A percentile compares a stretch with the other conserved stretches of the same genome.
Evolutionary conservation across 2,329 filamentous ascomycete species (phyloP).

Genomic region (Xylaria hypoxylon): DNA sequence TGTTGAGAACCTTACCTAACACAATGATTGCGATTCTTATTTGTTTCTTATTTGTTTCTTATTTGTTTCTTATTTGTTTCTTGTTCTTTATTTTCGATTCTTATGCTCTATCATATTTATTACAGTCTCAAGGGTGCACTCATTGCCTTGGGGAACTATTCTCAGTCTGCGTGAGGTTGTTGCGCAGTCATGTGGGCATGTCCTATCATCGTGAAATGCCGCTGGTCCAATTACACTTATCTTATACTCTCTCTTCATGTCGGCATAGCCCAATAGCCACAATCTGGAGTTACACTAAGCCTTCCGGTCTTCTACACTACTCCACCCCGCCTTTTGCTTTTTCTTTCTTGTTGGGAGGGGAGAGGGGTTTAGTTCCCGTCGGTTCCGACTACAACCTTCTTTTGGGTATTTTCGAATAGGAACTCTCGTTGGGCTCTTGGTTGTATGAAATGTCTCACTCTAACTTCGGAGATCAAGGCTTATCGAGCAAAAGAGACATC

Average conservation of each 20-base stretch:
- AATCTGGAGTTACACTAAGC: background rate
- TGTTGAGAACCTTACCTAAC: no score
- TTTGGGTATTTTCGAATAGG: no score
- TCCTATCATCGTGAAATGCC: background rate
- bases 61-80: no score
- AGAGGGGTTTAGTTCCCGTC: background rate
- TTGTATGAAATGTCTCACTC: no score
- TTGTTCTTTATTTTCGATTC: no score
- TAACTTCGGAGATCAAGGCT: background rate
- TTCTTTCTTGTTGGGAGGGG: background rate
- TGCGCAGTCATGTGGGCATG: background rate
- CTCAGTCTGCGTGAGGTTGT: background rate
- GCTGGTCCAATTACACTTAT: background rate
- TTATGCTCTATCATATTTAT: background rate
- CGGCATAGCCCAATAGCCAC: no score
- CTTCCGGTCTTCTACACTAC: background rate
- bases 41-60: no score
- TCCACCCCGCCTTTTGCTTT: slow-evolving; percentile 4
- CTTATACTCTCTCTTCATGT: no score
- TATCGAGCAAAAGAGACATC: background rate
- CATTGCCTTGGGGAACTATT: background rate
- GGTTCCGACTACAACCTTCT: background rate
- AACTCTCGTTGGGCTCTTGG: background rate
- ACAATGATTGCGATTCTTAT: no score
- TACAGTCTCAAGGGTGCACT: no score